A percentile compares a stretch with the other conserved stretches of the same genome.
Evolutionary conservation across 2,329 filamentous ascomycete genomes (phyloP).

Genomic region (Pseudogymnoascus sp.): DNA sequence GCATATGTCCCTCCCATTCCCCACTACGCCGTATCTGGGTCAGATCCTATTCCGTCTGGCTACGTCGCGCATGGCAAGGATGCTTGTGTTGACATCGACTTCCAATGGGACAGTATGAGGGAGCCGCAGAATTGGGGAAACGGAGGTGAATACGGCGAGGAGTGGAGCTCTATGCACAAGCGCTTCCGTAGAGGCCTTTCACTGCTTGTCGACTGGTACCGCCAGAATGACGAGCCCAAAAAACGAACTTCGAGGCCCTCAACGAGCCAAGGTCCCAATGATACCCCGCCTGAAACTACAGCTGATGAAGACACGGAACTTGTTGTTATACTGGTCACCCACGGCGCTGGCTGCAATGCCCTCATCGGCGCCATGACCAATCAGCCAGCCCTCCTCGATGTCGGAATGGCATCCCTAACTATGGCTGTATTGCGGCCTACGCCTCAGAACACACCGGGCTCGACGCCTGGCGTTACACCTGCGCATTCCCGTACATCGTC

Average conservation of each 20-base stretch:
- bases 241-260: conserved; percentile 42
- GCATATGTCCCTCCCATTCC: conserved; percentile 70
- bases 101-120: conserved; percentile 90
- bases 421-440: conserved; percentile 62
- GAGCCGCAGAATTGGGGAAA: conserved; percentile 73
- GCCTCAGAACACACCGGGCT: conserved; percentile 16
- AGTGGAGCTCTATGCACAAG: conserved; percentile 93
- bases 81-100: conserved; percentile 78
- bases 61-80: conserved; percentile 88
- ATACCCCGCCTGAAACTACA: conserved; percentile 35
- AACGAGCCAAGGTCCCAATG: conserved; percentile 29
- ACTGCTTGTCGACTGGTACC: conserved; percentile 77
- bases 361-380: conserved; percentile 86
- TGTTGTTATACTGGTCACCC: conserved; percentile 80
- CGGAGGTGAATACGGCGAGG: conserved; percentile 81
- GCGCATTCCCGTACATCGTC: conserved; percentile 32
- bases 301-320: conserved; percentile 62
- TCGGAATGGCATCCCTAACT: conserved; percentile 83
- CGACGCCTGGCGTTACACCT: conserved; percentile 22
- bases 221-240: conserved; percentile 43
- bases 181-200: conserved; percentile 75
- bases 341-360: conserved; percentile 93
- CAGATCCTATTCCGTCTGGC: conserved; percentile 74
- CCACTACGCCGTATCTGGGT: conserved; percentile 71
- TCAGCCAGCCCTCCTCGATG: conserved; percentile 83